phyloP scores from a whole-genome alignment of 2,329 filamentous ascomycete species.

The Atkinsonella hypoxylon region DNA sequence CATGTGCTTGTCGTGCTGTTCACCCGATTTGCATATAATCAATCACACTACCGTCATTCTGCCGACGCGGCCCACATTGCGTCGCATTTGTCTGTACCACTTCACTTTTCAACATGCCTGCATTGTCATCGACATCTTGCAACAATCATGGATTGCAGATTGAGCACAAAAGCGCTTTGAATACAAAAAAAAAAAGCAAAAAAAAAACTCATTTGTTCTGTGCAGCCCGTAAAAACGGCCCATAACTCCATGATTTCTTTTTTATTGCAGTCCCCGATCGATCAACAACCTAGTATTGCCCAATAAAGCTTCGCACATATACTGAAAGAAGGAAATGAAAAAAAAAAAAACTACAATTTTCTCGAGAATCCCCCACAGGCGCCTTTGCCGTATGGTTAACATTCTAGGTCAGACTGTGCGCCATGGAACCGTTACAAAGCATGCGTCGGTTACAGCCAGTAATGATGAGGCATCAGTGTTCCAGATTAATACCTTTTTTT shows the following conservation, averaged over 20 bases:
- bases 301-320: neutral
- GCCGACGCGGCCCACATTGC: neutral
- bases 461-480: neutral
- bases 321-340: neutral
- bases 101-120: neutral
- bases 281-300: neutral
- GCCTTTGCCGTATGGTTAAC: neutral
- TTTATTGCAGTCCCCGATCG: neutral
- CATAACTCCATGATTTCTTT: conserved; percentile 1
- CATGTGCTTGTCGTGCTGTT: neutral
- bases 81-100: neutral
- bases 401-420: neutral
- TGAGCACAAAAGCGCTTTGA: neutral
- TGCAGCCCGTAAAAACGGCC: conserved; percentile 1
- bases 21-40: neutral
- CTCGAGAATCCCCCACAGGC: neutral
- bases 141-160: neutral
- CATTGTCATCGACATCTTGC: neutral
- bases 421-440: neutral
- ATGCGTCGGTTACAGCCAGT: neutral
- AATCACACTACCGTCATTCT: neutral
- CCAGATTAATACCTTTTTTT: neutral
- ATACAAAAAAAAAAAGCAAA: neutral
- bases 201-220: neutral
- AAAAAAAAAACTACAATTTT: neutral